These are phyloP conservation scores for Brachypodium distachyon DNA, from an alignment of 202 grass and related monocot species.

Conservation along the genomic window DNA sequence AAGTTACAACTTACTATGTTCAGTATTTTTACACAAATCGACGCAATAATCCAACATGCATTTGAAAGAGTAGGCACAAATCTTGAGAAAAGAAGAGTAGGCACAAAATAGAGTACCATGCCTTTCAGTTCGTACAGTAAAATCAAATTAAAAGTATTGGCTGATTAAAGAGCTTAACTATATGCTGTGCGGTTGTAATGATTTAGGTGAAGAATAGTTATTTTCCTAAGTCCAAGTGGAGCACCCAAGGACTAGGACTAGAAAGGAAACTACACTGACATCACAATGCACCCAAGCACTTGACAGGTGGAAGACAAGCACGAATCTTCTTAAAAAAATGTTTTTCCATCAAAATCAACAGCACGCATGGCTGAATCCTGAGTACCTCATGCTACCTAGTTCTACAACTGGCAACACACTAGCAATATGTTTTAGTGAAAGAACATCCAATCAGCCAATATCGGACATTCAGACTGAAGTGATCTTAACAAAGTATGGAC, in stretches of 20 bases:
- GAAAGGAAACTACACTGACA: background rate
- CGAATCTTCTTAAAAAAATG: background rate
- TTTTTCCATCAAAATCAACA: background rate
- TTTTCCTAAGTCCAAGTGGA: background rate
- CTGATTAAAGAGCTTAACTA: background rate
- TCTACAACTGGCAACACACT: too few species aligned
- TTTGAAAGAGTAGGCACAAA: too few species aligned
- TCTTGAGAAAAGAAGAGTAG: too few species aligned
- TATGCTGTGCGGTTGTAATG: background rate
- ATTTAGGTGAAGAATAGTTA: background rate
- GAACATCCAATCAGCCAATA: background rate
- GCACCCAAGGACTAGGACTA: background rate
- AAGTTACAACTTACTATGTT: background rate
- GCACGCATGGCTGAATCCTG: slow-evolving; percentile 6
- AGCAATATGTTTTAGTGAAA: background rate
- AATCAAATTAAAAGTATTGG: background rate
- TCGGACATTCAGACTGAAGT: background rate
- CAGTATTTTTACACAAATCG: background rate
- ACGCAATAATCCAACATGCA: background rate
- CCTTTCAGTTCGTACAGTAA: background rate
- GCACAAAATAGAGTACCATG: background rate
- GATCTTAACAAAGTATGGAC: background rate
- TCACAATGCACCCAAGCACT: background rate
- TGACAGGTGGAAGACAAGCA: background rate
- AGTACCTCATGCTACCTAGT: too few species aligned